A percentile compares a stretch with the other conserved stretches of the same genome.
Conservation (phyloP, 2,329 filamentous ascomycete genomes). For the Monilinia fructicola region DNA sequence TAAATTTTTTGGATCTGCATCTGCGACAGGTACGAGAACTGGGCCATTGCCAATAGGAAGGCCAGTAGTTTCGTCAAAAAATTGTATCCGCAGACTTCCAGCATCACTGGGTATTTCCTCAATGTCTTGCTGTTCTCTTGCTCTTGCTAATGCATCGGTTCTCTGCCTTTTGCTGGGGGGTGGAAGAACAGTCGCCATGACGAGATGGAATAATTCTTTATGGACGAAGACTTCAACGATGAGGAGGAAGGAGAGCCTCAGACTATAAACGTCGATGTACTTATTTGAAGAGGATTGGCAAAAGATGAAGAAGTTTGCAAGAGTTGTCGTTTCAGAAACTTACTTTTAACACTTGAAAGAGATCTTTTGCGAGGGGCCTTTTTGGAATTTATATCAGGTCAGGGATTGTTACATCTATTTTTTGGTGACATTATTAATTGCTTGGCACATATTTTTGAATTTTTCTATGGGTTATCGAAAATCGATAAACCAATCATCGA, state of each 20-base stretch:
- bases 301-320: background rate
- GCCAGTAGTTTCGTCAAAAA: slow-evolving; percentile 78
- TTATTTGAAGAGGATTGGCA: background rate
- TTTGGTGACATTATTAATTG: background rate
- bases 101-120: slow-evolving; percentile 63
- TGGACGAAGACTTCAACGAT: background rate
- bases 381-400: slow-evolving; percentile 1
- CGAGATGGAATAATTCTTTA: background rate
- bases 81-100: slow-evolving; percentile 81
- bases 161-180: slow-evolving; percentile 86
- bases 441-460: background rate
- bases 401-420: background rate
- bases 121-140: slow-evolving; percentile 74
- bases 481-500: background rate
- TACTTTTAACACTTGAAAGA: no score
- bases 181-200: slow-evolving; percentile 79
- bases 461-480: background rate
- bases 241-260: background rate
- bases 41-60: slow-evolving; percentile 61
- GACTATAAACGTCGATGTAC: background rate
- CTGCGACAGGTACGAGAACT: slow-evolving; percentile 73
- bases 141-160: slow-evolving; percentile 69
- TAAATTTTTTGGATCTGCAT: slow-evolving; percentile 86
- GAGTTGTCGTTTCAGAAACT: no score
- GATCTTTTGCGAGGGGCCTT: background rate